Base-by-base conservation (phyloP, 2,329 filamentous ascomycete species). In the Xylaria multiplex region DNA sequence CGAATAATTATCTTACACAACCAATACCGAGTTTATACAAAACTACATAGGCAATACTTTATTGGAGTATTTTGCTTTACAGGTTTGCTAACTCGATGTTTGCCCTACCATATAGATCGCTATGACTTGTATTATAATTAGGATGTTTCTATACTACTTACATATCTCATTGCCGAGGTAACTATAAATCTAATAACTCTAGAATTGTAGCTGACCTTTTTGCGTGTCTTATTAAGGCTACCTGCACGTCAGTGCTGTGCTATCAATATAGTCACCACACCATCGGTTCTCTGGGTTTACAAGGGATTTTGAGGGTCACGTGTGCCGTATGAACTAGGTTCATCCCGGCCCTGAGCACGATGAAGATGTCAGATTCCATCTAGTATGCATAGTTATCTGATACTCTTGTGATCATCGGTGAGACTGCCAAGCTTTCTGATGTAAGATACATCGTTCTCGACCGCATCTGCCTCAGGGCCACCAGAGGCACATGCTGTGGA, bases 371-470 rank as follows among this genome's bases (percentile, higher is more conserved):
- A 67, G 50, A 52, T 56, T 49, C 40, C 49, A 56, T 54, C 45
- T 56, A 55, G 22, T 65, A 61, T 35, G 52, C 45, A 63, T 54
- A 54, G 43, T 59, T 52, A 57, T 57, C 37, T 52, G 35, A n/a
- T n/a, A 19, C 24, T 40, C 59, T 55, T 63, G 55, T 62, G 40
- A 53, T 63, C 46, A 60, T 56, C 65, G 27, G 24, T 37, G 30
- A 62, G 42, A 40, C 46, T 37, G 62, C 65, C 63, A 59, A 68
- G 57, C 42, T 64, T 62, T 62, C 66, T 62, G 59, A 70, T 68
- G 66, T 66, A 48, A 68, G 56, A 64, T 52, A 37, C 59, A 50
- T 64, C 48, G 48, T 40, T 57, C 27, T 19, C 19, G 54, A 52
- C 56, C 43, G 40, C 54, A 56, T 49, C 35, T 27, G 46, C 49